Evolutionary conservation across 2,329 filamentous ascomycete genomes (phyloP), one percentile per base, ranked within the genome.

Genomic region (Dactylonectria estremocensis): DNA sequence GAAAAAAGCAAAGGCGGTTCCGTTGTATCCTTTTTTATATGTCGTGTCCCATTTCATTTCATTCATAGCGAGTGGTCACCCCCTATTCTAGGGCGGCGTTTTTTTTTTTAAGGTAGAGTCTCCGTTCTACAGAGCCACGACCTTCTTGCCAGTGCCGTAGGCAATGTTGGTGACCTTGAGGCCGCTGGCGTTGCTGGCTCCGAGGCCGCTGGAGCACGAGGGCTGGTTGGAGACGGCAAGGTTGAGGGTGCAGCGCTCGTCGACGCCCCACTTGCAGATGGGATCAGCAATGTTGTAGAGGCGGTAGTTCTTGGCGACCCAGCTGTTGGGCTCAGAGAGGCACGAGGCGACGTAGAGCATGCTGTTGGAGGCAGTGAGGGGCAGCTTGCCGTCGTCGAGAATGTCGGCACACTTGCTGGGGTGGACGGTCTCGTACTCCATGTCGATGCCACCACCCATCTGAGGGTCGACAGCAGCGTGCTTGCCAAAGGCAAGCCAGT

Each of bases 321-420:
- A 89, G 79, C 81, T 87, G 73, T 80, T 77, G 40, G 79, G 74
- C 69, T 83, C 72, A 14, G 75, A 77, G 13, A 88, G 78, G 76
- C 87, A 89, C 67, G 79, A 80, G 58, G 82, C 76, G 8, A 88
- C 74, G 69, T 82, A 88, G 79, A 87, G 85, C 82, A 90, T 89
- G 80, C 84, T 86, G 83, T 89, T 89, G 74, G 86, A 76, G 2
- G 87, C 88, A 58, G 82, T 83, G 54, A 90, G 83, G 7, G 88
- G 85, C 43, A 90, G 80, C 80, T 86, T 87, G 78, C 80, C 77
- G 56, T 80, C 82, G 58, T 84, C 75, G 67, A 91, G 81, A 61
- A 90, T 81, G 74, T 82, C 75, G 49, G 78, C 76, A 78, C 89
- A 91, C 62, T 86, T 80, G 56, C 80, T 80, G 66, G 84, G 80